Evolutionary conservation across 208 protist species (phyloP), one percentile per base, ranked within the genome.

Genomic region (Endotrypanum monterogeii): DNA sequence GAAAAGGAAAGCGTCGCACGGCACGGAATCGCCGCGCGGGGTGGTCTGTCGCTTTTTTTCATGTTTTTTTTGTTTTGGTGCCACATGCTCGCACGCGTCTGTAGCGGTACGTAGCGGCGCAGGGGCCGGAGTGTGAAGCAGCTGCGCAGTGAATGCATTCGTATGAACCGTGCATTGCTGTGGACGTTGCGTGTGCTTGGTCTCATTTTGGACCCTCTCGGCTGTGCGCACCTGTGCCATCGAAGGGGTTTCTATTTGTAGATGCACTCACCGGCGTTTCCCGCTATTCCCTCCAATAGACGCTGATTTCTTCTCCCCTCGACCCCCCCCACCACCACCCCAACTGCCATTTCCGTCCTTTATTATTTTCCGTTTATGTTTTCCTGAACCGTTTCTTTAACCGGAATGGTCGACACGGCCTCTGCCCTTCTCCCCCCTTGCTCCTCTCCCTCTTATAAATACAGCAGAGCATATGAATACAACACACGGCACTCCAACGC

Each of bases 201-300:
- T 9, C n/a, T 9, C 1, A 60, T 80, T 56, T 70, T 50, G n/a
- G n/a, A n/a, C n/a, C 71, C 60, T 35, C 11, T 44, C 11, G 20
- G 52, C 56, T 57, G n/a, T 75, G 37, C 54, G 32, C 57, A 48
- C 58, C 39, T 69, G 52, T 52, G 25, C 16, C 4, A 16, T 9
- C 12, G 12, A 39, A 23, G 39, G 32, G 32, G 7, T 14, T 3
- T 20, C 32, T 28, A 23, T 23, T 25, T 30, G n/a, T 35, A n/a
- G 9, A 11, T 58, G 54, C 28, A n/a, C 14, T 23, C 39, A 30
- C 14, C 20, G 7, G 1, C 41, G 62, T 67, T 51, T 20, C n/a
- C 44, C 60, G 54, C 50, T 48, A 71, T 71, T 69, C 23, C 28
- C 30, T n/a, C 3, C n/a, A n/a, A 56, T 56, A 28, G 28, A n/a